Evolutionary conservation across 257 asterid genomes (phyloP).

Genomic region (Petrea volubilis): DNA sequence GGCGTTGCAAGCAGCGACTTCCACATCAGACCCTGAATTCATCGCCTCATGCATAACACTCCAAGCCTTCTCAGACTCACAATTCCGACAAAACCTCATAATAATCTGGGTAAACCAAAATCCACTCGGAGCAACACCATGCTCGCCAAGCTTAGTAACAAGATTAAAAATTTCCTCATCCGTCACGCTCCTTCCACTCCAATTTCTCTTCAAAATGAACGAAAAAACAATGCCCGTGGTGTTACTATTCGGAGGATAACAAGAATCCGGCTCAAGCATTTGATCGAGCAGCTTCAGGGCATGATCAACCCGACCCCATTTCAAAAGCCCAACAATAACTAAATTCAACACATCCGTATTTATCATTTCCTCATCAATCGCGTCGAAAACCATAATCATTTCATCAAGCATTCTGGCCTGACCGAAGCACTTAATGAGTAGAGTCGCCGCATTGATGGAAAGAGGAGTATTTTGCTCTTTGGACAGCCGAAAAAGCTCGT

Average conservation of each 20-base stretch:
- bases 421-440: slow-evolving; percentile 53
- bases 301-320: slow-evolving; percentile 47
- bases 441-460: slow-evolving; percentile 52
- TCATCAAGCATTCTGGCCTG: slow-evolving; percentile 54
- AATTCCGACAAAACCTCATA: slow-evolving; percentile 47
- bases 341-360: slow-evolving; percentile 48
- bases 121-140: slow-evolving; percentile 38
- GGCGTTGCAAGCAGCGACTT: slow-evolving; percentile 57
- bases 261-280: slow-evolving; percentile 51
- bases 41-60: slow-evolving; percentile 49
- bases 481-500: slow-evolving; percentile 47
- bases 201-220: slow-evolving; percentile 34
- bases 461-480: slow-evolving; percentile 44
- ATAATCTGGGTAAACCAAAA: slow-evolving; percentile 46
- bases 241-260: slow-evolving; percentile 39
- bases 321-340: slow-evolving; percentile 41
- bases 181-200: slow-evolving; percentile 42
- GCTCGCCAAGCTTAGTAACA: slow-evolving; percentile 40
- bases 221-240: slow-evolving; percentile 49
- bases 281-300: slow-evolving; percentile 74
- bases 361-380: slow-evolving; percentile 36
- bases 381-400: slow-evolving; percentile 39
- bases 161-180: slow-evolving; percentile 58
- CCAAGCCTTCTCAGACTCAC: slow-evolving; percentile 65
- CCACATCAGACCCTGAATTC: slow-evolving; percentile 44